Evolutionary conservation across 257 asterid species (phyloP).

Genomic region (Solanum etuberosum): DNA sequence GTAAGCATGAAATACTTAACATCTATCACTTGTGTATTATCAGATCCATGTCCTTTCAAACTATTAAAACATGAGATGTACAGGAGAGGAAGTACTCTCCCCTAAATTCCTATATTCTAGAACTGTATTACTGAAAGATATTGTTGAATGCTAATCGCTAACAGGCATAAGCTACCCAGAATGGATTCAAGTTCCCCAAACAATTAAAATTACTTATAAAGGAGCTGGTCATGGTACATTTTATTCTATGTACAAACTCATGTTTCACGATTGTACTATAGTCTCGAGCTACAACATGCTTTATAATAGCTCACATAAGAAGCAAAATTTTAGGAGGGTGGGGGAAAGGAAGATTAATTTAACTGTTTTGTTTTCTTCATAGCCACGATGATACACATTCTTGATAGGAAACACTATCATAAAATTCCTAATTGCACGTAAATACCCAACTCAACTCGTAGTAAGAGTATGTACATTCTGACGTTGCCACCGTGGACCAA

Average conservation of each 20-base stretch:
- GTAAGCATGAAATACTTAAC: background rate
- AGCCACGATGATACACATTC: background rate
- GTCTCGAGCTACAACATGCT: background rate
- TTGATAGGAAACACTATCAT: background rate
- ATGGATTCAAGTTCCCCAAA: background rate
- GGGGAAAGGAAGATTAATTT: background rate
- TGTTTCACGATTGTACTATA: background rate
- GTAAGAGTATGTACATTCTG: background rate
- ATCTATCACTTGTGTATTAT: background rate
- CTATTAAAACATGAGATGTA: background rate
- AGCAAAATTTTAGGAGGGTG: background rate
- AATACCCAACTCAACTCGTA: background rate
- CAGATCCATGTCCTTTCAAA: background rate
- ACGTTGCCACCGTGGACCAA: background rate
- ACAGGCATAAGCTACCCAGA: background rate
- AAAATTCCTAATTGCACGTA: background rate
- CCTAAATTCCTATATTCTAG: background rate
- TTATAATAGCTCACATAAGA: background rate
- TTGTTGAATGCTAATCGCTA: background rate
- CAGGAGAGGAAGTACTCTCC: background rate
- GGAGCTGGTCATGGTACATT: background rate
- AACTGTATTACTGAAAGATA: background rate
- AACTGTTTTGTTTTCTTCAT: background rate
- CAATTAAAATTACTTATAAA: background rate
- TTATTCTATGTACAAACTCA: background rate